Evolutionary conservation across 2,329 filamentous ascomycete genomes (phyloP), one percentile per base, ranked within the genome.

Genomic region (Dothistroma septosporum): DNA sequence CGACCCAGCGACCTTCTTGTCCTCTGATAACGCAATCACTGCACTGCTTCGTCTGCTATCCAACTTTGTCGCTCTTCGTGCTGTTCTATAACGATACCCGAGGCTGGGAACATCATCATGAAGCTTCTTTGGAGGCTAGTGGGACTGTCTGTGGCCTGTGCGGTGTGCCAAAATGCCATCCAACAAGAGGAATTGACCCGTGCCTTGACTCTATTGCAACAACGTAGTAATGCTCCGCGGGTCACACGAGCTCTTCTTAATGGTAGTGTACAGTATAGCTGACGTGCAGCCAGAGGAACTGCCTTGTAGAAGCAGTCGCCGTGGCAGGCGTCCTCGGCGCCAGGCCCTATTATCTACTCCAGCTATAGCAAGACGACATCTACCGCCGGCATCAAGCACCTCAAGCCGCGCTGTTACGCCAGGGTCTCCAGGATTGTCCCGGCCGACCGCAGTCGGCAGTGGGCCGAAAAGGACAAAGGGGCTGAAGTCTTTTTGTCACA

Each of bases 171-270:
- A 35, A 58, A 62, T 60, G 55, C 61, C 6, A 62, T 57, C 21
- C 24, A 59, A 16, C 57, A 64, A 32, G 55, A 55, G 10, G 31
- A 64, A 21, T 53, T 62, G n/a, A 5, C 28, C n/a, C 37, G 49
- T 37, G 60, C 60, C 11, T 52, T 66, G 46, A 41, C 49, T 9
- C 46, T 66, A 22, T 10, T 64, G 44, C 35, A 55, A 55, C 28
- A 9, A 64, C 64, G 60, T 61, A 61, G 12, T 37, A 59, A 28
- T 66, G 64, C 56, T 59, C 64, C 11, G 64, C 64, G 58, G 14
- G 55, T 57, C 11, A 12, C n/a, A 22, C 33, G 53, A 44, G 37
- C 14, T 28, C 24, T 44, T 44, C 3, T 7, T 4, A n/a, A 7
- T 7, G 16, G 37, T 14, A n/a, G 7, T 44, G 12, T 44, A n/a